These are phyloP conservation scores for Fimicolochytrium jonesii DNA, from an alignment of 192 early-diverging fungal species.

Conservation along the genomic window DNA sequence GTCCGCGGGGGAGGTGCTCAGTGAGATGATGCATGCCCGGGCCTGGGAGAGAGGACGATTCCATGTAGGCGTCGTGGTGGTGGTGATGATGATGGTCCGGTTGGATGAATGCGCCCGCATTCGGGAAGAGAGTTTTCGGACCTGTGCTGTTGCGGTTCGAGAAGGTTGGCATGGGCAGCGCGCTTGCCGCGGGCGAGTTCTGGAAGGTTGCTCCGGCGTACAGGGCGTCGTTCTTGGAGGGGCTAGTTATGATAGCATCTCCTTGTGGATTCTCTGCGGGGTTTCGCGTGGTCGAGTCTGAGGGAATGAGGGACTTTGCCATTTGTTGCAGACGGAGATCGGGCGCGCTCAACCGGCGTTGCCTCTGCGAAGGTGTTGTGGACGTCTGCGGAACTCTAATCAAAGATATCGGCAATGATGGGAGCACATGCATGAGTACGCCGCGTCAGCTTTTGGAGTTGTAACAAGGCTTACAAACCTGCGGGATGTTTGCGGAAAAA, in stretches of 20 bases:
- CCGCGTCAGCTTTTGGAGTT: neutral
- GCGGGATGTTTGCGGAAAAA: conserved; percentile 6
- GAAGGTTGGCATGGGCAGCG: conserved; percentile 49
- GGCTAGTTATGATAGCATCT: neutral
- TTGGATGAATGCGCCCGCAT: no score
- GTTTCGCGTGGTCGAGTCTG: neutral
- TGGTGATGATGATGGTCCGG: neutral
- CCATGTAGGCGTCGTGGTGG: neutral
- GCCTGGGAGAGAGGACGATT: conserved; percentile 22
- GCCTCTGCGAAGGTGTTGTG: neutral
- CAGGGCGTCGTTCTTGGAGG: neutral
- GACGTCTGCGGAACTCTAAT: neutral
- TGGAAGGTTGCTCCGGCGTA: conserved; percentile 55
- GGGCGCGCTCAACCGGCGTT: conserved; percentile 18
- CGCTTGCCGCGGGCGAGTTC: conserved; percentile 42
- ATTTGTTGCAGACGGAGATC: conserved; percentile 24
- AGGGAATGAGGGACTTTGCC: neutral
- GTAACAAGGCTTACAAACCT: neutral
- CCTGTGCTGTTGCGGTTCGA: neutral
- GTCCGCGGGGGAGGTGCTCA: conserved; percentile 2
- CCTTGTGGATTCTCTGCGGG: neutral
- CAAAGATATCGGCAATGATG: neutral
- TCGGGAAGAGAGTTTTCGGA: no score
- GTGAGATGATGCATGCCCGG: conserved; percentile 4
- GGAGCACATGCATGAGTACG: neutral